Percentiles rank a stretch among this genome's conserved stretches.
These are phyloP conservation scores for Pyricularia sp. DNA, from an alignment of 2,329 filamentous ascomycete genomes.

Conservation along the genomic window DNA sequence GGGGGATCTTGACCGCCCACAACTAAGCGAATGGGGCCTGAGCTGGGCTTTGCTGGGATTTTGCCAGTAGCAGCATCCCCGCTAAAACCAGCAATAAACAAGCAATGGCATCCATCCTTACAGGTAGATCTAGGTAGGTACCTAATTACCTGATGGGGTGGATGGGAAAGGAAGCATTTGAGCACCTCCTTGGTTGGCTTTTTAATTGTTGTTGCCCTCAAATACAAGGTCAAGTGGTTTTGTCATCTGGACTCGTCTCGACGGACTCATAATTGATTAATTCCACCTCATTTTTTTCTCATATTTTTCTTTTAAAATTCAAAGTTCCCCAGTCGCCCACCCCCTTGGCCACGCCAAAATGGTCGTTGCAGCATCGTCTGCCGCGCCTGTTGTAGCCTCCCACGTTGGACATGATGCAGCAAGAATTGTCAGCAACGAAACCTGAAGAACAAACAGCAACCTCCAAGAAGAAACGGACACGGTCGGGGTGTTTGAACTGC, in stretches of 20 bases:
- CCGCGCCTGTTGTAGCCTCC: neutral
- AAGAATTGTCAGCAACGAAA: neutral
- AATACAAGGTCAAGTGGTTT: neutral
- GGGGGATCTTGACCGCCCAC: neutral
- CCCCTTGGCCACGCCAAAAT: neutral
- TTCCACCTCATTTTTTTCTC: neutral
- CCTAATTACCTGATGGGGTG: too few relatives aligned
- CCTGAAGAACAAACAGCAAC: neutral
- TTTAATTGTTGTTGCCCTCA: neutral
- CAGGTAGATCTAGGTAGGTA: too few relatives aligned
- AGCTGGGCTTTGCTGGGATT: neutral
- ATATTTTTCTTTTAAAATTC: neutral
- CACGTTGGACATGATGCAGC: neutral
- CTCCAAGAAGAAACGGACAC: neutral
- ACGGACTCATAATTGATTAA: neutral
- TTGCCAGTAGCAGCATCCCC: neutral
- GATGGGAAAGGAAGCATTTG: too few relatives aligned
- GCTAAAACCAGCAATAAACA: neutral
- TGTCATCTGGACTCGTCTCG: neutral
- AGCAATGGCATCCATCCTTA: neutral
- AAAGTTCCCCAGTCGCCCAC: too few relatives aligned
- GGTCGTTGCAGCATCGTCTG: neutral
- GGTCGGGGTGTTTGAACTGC: neutral
- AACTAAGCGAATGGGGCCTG: neutral
- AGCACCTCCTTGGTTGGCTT: neutral